phyloP scores from a whole-genome alignment of 176 grass and related monocot genomes.

The Avena insularis region DNA sequence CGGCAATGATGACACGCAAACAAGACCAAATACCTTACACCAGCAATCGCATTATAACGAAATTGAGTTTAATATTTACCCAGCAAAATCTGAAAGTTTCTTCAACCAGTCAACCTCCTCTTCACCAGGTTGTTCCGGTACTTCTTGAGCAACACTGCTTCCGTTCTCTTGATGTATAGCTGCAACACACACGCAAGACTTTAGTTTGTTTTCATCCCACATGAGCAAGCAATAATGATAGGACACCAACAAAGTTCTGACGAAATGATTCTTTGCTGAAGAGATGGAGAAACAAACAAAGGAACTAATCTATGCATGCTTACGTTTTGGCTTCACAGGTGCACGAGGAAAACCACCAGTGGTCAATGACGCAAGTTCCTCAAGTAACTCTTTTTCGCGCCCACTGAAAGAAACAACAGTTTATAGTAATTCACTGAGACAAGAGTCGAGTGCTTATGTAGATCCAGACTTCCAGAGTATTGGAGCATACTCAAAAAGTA shows the following conservation, averaged over 20 bases:
- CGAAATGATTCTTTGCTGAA: conserved; percentile 31
- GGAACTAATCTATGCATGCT: neutral
- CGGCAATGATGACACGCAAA: neutral
- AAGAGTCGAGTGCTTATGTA: conserved; percentile 3
- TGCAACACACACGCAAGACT: conserved; percentile 38
- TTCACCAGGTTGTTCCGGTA: conserved; percentile 52
- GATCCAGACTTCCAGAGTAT: conserved; percentile 7
- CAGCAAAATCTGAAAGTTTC: conserved; percentile 87
- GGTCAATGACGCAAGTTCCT: conserved; percentile 85
- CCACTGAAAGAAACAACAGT: conserved; percentile 57
- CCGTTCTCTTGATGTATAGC: conserved; percentile 56
- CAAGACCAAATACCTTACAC: neutral
- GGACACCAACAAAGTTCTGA: conserved; percentile 15
- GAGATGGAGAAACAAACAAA: neutral
- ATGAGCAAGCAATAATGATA: neutral
- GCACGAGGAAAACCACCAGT: conserved; percentile 44
- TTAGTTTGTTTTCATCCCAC: conserved; percentile 10
- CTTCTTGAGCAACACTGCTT: conserved; percentile 48
- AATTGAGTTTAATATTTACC: conserved; percentile 58
- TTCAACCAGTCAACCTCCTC: conserved; percentile 79
- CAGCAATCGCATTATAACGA: conserved; percentile 16
- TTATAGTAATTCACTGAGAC: conserved; percentile 25
- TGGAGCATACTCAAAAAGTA: conserved; percentile 13
- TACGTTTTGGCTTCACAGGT: conserved; percentile 66
- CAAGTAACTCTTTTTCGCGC: conserved; percentile 79